Percentiles rank a stretch among this genome's conserved stretches.
Evolutionary conservation across 129 eudicot genomes (phyloP).

Genomic region (Scalesia atractyloides): DNA sequence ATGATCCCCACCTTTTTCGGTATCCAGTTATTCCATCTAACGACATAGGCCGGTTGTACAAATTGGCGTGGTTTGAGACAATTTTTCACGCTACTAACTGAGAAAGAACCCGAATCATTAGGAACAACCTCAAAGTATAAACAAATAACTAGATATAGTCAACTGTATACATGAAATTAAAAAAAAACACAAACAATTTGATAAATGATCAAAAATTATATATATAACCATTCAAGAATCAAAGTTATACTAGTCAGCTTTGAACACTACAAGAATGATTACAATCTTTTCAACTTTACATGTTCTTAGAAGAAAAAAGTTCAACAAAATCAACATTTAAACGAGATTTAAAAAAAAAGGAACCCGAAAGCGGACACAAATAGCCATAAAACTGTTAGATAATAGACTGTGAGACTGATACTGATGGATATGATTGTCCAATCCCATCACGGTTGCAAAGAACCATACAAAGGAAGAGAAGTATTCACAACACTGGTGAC

Average conservation of each 20-base stretch:
- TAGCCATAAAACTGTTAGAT: conserved; percentile 19
- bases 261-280: conserved; percentile 18
- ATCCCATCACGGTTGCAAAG: background rate
- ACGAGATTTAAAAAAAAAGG: background rate
- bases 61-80: no score
- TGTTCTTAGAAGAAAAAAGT: background rate
- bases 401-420: background rate
- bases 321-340: background rate
- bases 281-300: conserved; percentile 10
- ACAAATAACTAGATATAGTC: no score
- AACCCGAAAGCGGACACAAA: conserved; percentile 20
- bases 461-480: no score
- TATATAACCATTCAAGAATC: background rate
- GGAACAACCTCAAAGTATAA: no score
- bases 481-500: no score
- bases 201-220: background rate
- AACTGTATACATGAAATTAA: no score
- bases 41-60: no score
- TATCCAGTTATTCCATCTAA: no score
- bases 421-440: conserved; percentile 20
- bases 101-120: no score
- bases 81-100: no score
- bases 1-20: no score
- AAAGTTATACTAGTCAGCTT: background rate
- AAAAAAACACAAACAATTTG: background rate